Conservation (phyloP, 2,329 filamentous ascomycete species). For the Ceratocystis papillata region DNA sequence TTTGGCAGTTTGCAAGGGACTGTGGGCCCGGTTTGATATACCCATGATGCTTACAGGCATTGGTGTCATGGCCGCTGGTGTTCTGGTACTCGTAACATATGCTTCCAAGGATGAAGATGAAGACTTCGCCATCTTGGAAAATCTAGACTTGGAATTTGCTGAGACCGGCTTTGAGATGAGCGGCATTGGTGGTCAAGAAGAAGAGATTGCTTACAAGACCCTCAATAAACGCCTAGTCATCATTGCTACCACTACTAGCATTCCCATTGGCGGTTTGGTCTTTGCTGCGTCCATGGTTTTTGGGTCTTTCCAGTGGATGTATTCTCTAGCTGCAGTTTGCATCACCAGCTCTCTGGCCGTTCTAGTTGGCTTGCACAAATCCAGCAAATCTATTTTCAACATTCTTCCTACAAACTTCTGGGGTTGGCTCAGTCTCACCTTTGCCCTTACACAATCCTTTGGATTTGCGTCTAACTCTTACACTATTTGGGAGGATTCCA, state of each 20-base stretch:
- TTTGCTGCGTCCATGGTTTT: slow-evolving; percentile 29
- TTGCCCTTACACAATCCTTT: slow-evolving; percentile 76
- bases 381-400: slow-evolving; percentile 38
- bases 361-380: slow-evolving; percentile 35
- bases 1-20: slow-evolving; percentile 62
- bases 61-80: slow-evolving; percentile 53
- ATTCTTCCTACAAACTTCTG: slow-evolving; percentile 65
- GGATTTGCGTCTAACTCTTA: slow-evolving; percentile 97
- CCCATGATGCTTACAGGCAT: slow-evolving; percentile 76
- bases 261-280: slow-evolving; percentile 30
- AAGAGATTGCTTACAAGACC: slow-evolving; percentile 31
- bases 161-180: slow-evolving; percentile 48
- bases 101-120: slow-evolving; percentile 49
- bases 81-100: slow-evolving; percentile 63
- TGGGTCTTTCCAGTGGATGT: slow-evolving; percentile 32
- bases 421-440: slow-evolving; percentile 75
- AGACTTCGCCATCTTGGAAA: slow-evolving; percentile 43
- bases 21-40: slow-evolving; percentile 91
- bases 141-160: slow-evolving; percentile 48
- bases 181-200: slow-evolving; percentile 29
- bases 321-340: slow-evolving; percentile 33
- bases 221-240: slow-evolving; percentile 35
- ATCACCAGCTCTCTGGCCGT: slow-evolving; percentile 38
- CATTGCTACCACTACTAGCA: slow-evolving; percentile 32
- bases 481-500: slow-evolving; percentile 97